A percentile compares a stretch with the other conserved stretches of the same genome.
Evolutionary conservation across 2,329 filamentous ascomycete species (phyloP).

Genomic region (Laburnicola sp.): DNA sequence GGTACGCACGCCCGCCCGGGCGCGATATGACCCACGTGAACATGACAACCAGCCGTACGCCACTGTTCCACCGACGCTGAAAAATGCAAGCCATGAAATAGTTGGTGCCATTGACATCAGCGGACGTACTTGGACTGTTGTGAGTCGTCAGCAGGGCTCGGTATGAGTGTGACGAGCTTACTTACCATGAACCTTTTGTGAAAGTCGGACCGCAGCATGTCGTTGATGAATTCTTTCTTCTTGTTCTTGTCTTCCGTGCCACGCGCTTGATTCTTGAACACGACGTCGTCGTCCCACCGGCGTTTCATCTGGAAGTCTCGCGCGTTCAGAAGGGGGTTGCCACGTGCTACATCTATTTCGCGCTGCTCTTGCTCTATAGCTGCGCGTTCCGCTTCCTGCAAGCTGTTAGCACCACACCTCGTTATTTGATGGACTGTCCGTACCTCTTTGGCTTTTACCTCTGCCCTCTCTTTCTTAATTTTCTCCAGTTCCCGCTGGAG

Average conservation of each 20-base stretch:
- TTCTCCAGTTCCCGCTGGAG: slow-evolving; percentile 92
- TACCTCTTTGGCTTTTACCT: slow-evolving; percentile 75
- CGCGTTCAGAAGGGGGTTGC: slow-evolving; percentile 86
- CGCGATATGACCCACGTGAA: slow-evolving; percentile 19
- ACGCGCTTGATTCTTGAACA: slow-evolving; percentile 97
- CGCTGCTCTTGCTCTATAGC: slow-evolving; percentile 79
- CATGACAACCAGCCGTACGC: slow-evolving; percentile 17
- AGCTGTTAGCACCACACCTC: background rate
- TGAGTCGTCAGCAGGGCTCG: too few species aligned
- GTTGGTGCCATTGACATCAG: slow-evolving; percentile 3
- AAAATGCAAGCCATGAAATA: slow-evolving; percentile 23
- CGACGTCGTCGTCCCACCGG: slow-evolving; percentile 96
- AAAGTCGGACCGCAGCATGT: slow-evolving; percentile 91
- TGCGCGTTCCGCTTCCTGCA: slow-evolving; percentile 74
- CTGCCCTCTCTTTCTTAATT: slow-evolving; percentile 83
- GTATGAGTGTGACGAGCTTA: background rate
- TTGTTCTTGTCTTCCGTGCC: slow-evolving; percentile 90
- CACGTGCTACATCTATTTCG: slow-evolving; percentile 85
- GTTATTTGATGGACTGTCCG: background rate
- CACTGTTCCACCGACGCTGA: slow-evolving; percentile 14
- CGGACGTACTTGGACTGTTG: slow-evolving; percentile 9
- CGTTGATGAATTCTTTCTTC: slow-evolving; percentile 97
- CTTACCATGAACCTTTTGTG: slow-evolving; percentile 93
- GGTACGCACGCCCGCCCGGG: too few species aligned
- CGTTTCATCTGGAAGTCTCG: slow-evolving; percentile 91